Conservation (phyloP, 2,329 filamentous ascomycete species). For the Xylaria sp. region DNA sequence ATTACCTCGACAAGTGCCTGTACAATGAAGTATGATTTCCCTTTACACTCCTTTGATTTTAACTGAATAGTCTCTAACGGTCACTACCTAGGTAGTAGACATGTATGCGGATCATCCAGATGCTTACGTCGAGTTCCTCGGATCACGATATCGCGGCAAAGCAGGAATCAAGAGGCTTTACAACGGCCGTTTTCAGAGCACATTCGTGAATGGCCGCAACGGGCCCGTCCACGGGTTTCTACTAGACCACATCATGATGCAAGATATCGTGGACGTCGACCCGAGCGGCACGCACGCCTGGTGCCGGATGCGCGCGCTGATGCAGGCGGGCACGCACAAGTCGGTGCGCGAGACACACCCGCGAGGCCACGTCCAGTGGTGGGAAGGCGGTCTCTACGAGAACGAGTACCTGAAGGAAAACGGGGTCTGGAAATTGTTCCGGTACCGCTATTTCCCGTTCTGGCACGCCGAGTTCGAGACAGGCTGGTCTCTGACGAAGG, state of each 20-base stretch:
- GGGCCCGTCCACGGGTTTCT: conserved; percentile 67
- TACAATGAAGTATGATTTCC: conserved; percentile 61
- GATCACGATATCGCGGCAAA: conserved; percentile 63
- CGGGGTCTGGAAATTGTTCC: conserved; percentile 65
- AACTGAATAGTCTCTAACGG: neutral
- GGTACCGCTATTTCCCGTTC: conserved; percentile 67
- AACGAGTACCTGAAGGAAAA: conserved; percentile 69
- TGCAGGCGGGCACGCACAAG: conserved; percentile 62
- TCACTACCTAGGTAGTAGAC: conserved; percentile 56
- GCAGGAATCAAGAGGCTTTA: conserved; percentile 64
- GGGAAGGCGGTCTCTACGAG: conserved; percentile 68
- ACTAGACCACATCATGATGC: conserved; percentile 67
- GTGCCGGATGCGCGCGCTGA: conserved; percentile 65
- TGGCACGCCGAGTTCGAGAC: conserved; percentile 66
- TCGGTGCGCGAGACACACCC: conserved; percentile 62
- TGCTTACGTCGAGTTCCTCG: conserved; percentile 66
- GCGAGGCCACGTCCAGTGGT: conserved; percentile 66
- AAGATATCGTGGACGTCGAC: conserved; percentile 65
- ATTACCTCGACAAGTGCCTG: conserved; percentile 69
- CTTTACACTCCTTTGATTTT: neutral
- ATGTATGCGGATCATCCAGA: conserved; percentile 65
- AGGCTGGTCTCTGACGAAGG: conserved; percentile 64
- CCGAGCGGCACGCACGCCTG: conserved; percentile 59
- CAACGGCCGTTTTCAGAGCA: conserved; percentile 61
- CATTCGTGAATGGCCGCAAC: conserved; percentile 65